Conservation (phyloP, 1,284 basidiomycete genomes). For the Marasmius fiardii region DNA sequence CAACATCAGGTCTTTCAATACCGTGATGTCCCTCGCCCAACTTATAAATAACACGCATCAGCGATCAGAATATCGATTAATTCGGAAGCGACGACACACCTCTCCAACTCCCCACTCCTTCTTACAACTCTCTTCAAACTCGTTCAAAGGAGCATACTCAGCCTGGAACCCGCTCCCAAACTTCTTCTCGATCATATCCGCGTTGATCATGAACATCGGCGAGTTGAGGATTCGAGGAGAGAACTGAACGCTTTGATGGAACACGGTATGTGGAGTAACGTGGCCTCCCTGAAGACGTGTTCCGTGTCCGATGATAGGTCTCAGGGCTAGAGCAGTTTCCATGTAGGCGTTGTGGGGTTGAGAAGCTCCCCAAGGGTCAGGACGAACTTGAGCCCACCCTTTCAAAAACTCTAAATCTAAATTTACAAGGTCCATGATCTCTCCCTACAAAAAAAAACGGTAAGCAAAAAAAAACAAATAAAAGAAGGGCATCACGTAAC, state of each 20-base stretch:
- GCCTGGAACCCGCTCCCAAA: not conserved
- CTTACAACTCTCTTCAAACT: not conserved
- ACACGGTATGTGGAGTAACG: not conserved
- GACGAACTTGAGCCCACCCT: conserved; percentile 11
- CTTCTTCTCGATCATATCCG: not conserved
- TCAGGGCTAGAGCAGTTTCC: conserved; percentile 8
- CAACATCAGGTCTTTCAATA: not conserved
- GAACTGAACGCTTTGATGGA: not conserved
- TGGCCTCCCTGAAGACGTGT: not conserved
- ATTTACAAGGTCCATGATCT: conserved; percentile 10
- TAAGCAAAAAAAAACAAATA: not conserved
- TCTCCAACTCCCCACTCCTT: not conserved
- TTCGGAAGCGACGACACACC: not conserved
- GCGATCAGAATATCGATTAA: not conserved
- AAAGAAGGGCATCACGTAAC: too few relatives aligned
- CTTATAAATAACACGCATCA: not conserved
- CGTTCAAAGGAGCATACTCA: not conserved
- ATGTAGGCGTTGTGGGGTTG: conserved; percentile 17
- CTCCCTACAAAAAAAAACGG: not conserved
- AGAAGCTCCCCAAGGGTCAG: conserved; percentile 19
- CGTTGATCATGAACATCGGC: not conserved
- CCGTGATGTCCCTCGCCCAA: not conserved
- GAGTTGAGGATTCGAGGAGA: not conserved
- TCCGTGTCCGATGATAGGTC: not conserved
- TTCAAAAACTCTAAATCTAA: conserved; percentile 19